Evolutionary conservation across 2,329 filamentous ascomycete genomes (phyloP).

Genomic region (Pseudogymnoascus sp.): DNA sequence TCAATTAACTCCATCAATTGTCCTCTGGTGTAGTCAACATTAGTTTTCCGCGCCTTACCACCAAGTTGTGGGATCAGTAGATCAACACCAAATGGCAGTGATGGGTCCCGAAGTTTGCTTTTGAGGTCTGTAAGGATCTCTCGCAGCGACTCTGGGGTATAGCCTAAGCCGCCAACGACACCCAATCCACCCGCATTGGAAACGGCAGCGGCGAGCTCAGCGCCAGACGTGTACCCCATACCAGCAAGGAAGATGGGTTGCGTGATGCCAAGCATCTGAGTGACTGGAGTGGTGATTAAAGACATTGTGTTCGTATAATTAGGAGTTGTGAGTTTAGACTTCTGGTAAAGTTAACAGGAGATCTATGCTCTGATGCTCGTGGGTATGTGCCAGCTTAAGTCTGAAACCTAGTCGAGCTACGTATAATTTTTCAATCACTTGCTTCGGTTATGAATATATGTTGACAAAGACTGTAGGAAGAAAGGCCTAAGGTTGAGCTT

Average conservation of each 20-base stretch:
- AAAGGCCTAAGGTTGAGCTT: not conserved
- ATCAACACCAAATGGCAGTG: constrained; percentile 90
- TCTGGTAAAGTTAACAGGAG: not conserved
- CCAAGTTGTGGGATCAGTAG: constrained; percentile 90
- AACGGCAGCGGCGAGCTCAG: constrained; percentile 91
- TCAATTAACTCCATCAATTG: constrained; percentile 86
- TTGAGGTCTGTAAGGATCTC: constrained; percentile 96
- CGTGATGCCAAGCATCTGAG: constrained; percentile 95
- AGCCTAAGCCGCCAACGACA: constrained; percentile 91
- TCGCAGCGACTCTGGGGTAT: constrained; percentile 92
- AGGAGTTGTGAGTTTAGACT: not conserved
- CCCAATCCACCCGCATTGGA: constrained; percentile 94
- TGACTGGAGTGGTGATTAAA: constrained; percentile 77
- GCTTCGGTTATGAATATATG: not conserved
- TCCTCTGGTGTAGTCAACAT: constrained; percentile 94
- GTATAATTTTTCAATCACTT: not conserved
- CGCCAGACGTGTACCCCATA: constrained; percentile 98
- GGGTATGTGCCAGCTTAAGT: not conserved
- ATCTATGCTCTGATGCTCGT: not conserved
- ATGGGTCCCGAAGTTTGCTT: constrained; percentile 75
- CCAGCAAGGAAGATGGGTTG: constrained; percentile 92
- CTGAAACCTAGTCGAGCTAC: not conserved
- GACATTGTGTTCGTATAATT: constrained; percentile 49
- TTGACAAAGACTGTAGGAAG: not conserved
- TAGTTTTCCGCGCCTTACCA: constrained; percentile 89